Conservation (phyloP, 805 yeast species). For the Teunomyces stri region DNA sequence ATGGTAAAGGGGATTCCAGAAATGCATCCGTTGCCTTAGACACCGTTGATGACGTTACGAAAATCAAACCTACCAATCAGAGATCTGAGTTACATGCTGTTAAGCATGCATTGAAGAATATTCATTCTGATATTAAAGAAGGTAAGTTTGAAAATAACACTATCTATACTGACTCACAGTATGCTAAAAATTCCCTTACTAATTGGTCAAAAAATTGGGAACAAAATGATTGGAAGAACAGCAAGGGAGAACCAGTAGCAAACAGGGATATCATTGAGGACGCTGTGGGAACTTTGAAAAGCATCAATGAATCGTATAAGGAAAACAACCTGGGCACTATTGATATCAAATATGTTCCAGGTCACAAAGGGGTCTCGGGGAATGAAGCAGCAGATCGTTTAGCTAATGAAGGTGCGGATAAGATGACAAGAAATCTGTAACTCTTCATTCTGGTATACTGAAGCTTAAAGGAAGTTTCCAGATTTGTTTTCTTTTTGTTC, state of each 20-base stretch:
- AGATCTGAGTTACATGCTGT: conserved; percentile 78
- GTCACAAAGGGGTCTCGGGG: conserved; percentile 68
- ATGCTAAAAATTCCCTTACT: conserved; percentile 54
- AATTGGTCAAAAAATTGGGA: conserved; percentile 61
- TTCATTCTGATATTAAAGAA: conserved; percentile 24
- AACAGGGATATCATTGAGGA: conserved; percentile 52
- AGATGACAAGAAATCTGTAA: background rate
- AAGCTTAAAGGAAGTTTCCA: too few relatives aligned
- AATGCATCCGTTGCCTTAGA: conserved; percentile 57
- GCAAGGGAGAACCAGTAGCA: conserved; percentile 44
- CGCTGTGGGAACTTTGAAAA: conserved; percentile 20
- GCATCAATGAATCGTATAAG: conserved; percentile 37
- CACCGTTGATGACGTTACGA: conserved; percentile 12
- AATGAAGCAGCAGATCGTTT: conserved; percentile 75
- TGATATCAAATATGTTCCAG: conserved; percentile 60
- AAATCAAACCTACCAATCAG: conserved; percentile 62
- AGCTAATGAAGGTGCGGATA: conserved; percentile 45
- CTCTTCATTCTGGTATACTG: too few relatives aligned
- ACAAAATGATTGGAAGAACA: conserved; percentile 49
- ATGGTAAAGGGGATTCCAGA: conserved; percentile 52
- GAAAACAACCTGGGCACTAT: conserved; percentile 38
- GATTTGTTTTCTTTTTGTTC: too few relatives aligned
- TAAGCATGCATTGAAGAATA: conserved; percentile 47
- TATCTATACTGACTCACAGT: conserved; percentile 71
- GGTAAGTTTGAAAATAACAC: conserved; percentile 23